These are phyloP conservation scores for Canavalia ensiformis DNA, from an alignment of 306 rosid genomes.

Conservation along the genomic window DNA sequence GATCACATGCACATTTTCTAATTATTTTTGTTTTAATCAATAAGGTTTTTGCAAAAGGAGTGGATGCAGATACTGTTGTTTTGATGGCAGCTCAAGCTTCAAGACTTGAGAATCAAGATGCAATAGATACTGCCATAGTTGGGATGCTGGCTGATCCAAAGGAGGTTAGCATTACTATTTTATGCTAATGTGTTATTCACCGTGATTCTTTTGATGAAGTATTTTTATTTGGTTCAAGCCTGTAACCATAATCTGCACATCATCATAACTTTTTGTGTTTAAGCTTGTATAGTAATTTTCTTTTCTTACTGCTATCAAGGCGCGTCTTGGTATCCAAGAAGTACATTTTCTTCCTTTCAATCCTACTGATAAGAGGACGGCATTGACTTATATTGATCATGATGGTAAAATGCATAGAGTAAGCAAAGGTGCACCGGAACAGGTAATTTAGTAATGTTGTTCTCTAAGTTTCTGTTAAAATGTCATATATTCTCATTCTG, in stretches of 20 bases:
- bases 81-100: conserved; percentile 95
- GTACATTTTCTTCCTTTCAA: conserved; percentile 94
- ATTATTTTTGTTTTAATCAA: conserved; percentile 32
- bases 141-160: conserved; percentile 95
- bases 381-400: conserved; percentile 82
- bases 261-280: not conserved
- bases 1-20: not conserved
- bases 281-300: not conserved
- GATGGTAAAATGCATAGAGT: conserved; percentile 88
- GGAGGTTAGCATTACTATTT: conserved; percentile 61
- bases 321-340: conserved; percentile 90
- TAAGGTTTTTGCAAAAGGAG: conserved; percentile 87
- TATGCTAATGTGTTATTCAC: not conserved
- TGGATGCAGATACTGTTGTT: conserved; percentile 83
- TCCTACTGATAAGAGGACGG: conserved; percentile 93
- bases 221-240: conserved; percentile 9
- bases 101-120: conserved; percentile 92
- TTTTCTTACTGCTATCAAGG: conserved; percentile 58
- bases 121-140: conserved; percentile 90
- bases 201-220: not conserved
- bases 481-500: conserved; percentile 40
- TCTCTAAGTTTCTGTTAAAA: not conserved
- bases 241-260: not conserved
- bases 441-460: conserved; percentile 58
- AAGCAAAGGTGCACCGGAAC: conserved; percentile 97